Evolutionary conservation across 2,329 filamentous ascomycete species (phyloP).

Genomic region (Tolypocladium cylindrosporum): DNA sequence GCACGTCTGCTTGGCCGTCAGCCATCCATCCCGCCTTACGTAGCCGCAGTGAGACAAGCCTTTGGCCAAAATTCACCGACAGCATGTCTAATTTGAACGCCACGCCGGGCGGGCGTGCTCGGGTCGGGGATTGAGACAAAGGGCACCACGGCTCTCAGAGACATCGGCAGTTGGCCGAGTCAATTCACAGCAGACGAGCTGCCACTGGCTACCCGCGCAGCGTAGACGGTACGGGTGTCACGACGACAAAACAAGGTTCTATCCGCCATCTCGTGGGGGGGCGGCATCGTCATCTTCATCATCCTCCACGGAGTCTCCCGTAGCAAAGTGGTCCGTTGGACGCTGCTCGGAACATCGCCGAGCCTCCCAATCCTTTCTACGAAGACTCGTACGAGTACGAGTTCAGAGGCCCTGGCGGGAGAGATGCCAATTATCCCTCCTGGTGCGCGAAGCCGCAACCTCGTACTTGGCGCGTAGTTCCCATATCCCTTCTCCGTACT

Average conservation of each 20-base stretch:
- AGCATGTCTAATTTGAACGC: background rate
- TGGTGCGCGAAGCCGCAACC: background rate
- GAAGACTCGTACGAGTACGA: no score
- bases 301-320: no score
- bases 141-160: background rate
- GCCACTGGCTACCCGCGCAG: background rate
- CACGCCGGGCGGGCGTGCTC: background rate
- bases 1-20: background rate
- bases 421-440: background rate
- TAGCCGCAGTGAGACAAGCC: background rate
- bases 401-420: background rate
- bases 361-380: no score
- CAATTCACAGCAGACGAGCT: background rate
- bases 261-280: background rate
- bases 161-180: background rate
- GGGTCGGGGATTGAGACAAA: background rate
- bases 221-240: background rate
- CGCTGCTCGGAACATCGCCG: background rate
- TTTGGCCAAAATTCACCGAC: background rate
- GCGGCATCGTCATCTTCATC: background rate
- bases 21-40: background rate
- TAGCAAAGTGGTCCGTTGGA: background rate
- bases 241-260: background rate
- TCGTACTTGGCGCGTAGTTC: background rate
- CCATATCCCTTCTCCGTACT: background rate